Percentiles rank a stretch among this genome's conserved stretches.
These are phyloP conservation scores for Stylosanthes scabra DNA, from an alignment of 331 rosid species.

Conservation along the genomic window DNA sequence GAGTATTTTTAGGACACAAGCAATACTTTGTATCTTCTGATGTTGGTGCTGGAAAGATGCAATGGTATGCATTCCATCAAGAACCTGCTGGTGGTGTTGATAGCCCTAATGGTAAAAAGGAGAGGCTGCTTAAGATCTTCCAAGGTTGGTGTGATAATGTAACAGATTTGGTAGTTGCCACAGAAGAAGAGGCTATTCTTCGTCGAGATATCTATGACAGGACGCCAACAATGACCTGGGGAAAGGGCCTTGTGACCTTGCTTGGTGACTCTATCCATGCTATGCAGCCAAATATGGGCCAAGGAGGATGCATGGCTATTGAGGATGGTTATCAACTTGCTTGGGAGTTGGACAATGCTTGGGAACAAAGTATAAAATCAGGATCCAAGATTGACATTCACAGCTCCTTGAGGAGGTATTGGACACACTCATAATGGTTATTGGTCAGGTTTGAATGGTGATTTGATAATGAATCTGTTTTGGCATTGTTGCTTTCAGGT, in stretches of 20 bases:
- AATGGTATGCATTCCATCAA: conserved; percentile 95
- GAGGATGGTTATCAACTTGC: conserved; percentile 99
- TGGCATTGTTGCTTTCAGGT: conserved; percentile 50
- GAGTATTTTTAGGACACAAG: conserved; percentile 98
- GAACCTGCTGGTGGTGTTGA: conserved; percentile 88
- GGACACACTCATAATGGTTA: neutral
- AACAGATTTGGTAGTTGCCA: conserved; percentile 75
- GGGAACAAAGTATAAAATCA: conserved; percentile 59
- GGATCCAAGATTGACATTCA: conserved; percentile 67
- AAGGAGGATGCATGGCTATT: conserved; percentile 99
- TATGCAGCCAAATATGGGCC: conserved; percentile 99
- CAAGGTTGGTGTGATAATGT: conserved; percentile 96
- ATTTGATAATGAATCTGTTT: conserved; percentile 28
- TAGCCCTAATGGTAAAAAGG: conserved; percentile 68
- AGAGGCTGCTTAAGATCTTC: conserved; percentile 74
- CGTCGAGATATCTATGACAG: conserved; percentile 94
- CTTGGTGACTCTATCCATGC: conserved; percentile 99
- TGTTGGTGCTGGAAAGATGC: conserved; percentile 98
- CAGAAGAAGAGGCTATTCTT: conserved; percentile 87
- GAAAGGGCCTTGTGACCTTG: conserved; percentile 88
- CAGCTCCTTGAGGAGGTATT: conserved; percentile 78
- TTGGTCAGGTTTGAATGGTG: conserved; percentile 6
- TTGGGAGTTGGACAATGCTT: conserved; percentile 72
- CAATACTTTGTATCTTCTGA: conserved; percentile 98
- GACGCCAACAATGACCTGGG: conserved; percentile 83